A percentile compares a stretch with the other conserved stretches of the same genome.
Conservation (phyloP, 176 grass and related monocot genomes). For the Carex kokanica region DNA sequence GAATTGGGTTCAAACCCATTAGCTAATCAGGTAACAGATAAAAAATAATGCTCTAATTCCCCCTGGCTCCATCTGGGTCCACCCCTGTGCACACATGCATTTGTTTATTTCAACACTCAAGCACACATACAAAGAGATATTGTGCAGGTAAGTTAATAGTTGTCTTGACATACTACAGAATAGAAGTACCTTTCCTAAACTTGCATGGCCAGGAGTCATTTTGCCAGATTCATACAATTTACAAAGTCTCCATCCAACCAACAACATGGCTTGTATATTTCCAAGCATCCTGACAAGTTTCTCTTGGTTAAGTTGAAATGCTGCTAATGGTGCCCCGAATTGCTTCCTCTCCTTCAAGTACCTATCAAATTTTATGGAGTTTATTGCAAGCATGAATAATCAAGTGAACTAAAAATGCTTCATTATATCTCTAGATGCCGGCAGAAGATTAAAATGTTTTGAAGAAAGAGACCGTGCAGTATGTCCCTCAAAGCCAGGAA, state of each 20-base stretch:
- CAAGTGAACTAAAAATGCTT: neutral
- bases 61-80: too few species aligned
- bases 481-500: neutral
- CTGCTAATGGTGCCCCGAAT: constrained; percentile 83
- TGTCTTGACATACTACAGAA: neutral
- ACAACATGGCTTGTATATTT: constrained; percentile 91
- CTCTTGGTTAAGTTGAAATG: constrained; percentile 97
- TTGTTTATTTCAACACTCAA: neutral
- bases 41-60: too few species aligned
- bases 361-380: constrained; percentile 32
- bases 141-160: neutral
- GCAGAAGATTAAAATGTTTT: neutral
- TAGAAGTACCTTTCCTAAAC: constrained; percentile 73
- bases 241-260: constrained; percentile 92
- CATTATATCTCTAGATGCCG: neutral
- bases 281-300: constrained; percentile 95
- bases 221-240: constrained; percentile 87
- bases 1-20: too few species aligned
- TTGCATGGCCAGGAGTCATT: constrained; percentile 87
- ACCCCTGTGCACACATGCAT: neutral
- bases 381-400: neutral
- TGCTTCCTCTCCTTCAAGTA: constrained; percentile 94
- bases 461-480: neutral
- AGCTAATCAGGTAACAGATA: too few species aligned
- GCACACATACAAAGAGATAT: neutral